Evolutionary conservation across 2,329 filamentous ascomycete species (phyloP).

Genomic region (Lachnellula arida): DNA sequence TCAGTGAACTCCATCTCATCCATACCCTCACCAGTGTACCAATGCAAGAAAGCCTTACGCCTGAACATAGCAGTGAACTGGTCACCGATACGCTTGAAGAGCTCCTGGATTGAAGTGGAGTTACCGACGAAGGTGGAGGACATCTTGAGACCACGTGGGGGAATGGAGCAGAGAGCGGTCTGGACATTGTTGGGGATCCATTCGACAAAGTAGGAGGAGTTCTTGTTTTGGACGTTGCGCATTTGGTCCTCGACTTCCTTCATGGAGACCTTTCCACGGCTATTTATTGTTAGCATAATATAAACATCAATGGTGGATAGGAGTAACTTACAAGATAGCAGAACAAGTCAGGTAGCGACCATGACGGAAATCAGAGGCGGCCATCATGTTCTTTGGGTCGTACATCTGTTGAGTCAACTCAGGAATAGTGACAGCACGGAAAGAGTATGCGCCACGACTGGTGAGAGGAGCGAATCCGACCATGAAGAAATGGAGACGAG

Average conservation of each 20-base stretch:
- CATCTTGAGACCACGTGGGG: slow-evolving; percentile 97
- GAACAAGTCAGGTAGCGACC: slow-evolving; percentile 99
- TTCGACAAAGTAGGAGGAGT: slow-evolving; percentile 98
- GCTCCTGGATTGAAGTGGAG: slow-evolving; percentile 99
- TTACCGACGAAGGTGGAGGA: slow-evolving; percentile 98
- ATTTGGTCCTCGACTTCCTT: slow-evolving; percentile 99
- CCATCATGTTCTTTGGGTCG: slow-evolving; percentile 99
- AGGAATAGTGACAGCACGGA: slow-evolving; percentile 95
- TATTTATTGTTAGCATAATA: slow-evolving; percentile 39
- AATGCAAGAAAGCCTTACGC: slow-evolving; percentile 99
- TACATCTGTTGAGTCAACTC: slow-evolving; percentile 99
- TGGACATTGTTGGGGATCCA: slow-evolving; percentile 99
- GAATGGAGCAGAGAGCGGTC: slow-evolving; percentile 98
- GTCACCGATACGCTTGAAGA: slow-evolving; percentile 99
- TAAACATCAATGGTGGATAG: background rate
- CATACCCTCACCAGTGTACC: slow-evolving; percentile 99
- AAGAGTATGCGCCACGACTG: slow-evolving; percentile 84
- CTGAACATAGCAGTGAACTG: slow-evolving; percentile 99
- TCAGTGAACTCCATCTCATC: slow-evolving; percentile 99
- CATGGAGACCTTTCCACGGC: slow-evolving; percentile 99
- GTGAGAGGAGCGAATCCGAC: slow-evolving; percentile 98
- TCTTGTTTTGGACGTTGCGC: slow-evolving; percentile 99
- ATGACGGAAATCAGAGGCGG: slow-evolving; percentile 99
- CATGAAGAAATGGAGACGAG: slow-evolving; percentile 99
- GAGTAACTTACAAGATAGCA: slow-evolving; percentile 70